Percentiles rank a stretch among this genome's conserved stretches.
These are phyloP conservation scores for Aristolochia fimbriata DNA, from an alignment of 164 flowering plant species.

Conservation along the genomic window DNA sequence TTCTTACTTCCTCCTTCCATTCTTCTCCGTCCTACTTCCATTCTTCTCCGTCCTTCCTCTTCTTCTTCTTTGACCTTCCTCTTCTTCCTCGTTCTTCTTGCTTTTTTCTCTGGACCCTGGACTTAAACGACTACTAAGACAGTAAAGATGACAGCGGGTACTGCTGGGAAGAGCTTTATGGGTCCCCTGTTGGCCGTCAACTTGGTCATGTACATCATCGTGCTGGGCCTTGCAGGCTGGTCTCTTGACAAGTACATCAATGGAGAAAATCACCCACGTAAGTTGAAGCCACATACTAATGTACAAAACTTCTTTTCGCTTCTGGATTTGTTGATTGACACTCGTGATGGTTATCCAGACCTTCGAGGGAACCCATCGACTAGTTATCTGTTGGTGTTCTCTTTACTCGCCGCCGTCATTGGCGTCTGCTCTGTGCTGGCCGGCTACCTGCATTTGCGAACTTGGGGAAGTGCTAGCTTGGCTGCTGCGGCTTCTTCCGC, in stretches of 20 bases:
- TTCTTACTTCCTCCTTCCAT: no score
- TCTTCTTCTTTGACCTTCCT: no score
- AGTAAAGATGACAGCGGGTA: slow-evolving; percentile 16
- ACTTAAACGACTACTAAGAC: no score
- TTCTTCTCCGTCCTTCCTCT: no score
- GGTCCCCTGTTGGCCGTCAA: slow-evolving; percentile 33
- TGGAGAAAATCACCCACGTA: slow-evolving; percentile 48
- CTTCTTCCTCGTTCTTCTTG: no score
- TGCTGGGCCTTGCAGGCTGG: slow-evolving; percentile 50
- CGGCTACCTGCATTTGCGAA: slow-evolving; percentile 32
- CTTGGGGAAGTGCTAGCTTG: slow-evolving; percentile 35
- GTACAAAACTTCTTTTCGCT: no score
- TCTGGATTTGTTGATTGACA: no score
- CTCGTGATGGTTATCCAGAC: no score
- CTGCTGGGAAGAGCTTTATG: slow-evolving; percentile 25
- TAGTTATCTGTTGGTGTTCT: slow-evolving; percentile 30
- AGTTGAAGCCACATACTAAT: no score
- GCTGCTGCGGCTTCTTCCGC: slow-evolving; percentile 39
- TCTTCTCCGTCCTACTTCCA: no score
- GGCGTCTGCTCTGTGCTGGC: slow-evolving; percentile 30
- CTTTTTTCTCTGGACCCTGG: no score
- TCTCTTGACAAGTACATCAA: slow-evolving; percentile 49
- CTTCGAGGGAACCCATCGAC: slow-evolving; percentile 52
- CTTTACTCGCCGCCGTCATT: slow-evolving; percentile 31
- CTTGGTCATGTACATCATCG: slow-evolving; percentile 29